These are phyloP conservation scores for Ganoderma meredithae DNA, from an alignment of 1,284 basidiomycete species.

Conservation along the genomic window DNA sequence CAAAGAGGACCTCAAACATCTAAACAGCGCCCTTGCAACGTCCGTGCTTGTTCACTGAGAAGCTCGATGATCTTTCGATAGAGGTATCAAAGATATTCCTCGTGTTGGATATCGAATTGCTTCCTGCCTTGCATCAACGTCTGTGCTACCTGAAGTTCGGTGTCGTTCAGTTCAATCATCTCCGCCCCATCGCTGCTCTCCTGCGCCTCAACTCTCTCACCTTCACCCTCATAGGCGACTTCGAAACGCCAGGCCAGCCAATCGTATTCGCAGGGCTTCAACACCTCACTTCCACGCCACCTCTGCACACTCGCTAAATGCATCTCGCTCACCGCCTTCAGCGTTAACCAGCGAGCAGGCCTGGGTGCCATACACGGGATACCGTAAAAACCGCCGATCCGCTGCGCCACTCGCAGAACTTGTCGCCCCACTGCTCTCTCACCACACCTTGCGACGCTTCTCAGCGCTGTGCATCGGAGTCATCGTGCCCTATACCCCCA, in stretches of 20 bases:
- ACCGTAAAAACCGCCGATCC: background rate
- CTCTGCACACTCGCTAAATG: background rate
- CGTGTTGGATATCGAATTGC: background rate
- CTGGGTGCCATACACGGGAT: background rate
- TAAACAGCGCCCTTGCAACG: background rate
- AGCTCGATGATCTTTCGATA: background rate
- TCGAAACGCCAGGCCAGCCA: background rate
- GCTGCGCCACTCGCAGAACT: background rate
- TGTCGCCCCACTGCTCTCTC: background rate
- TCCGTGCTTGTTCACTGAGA: background rate
- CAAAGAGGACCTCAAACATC: background rate
- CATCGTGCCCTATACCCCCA: background rate
- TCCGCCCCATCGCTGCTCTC: background rate
- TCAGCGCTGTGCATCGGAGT: background rate
- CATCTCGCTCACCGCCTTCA: background rate
- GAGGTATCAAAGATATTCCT: background rate
- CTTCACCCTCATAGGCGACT: background rate
- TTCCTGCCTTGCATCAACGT: background rate
- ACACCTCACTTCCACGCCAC: background rate
- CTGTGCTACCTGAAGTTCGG: background rate
- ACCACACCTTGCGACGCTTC: background rate
- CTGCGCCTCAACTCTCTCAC: background rate
- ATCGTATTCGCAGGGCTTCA: background rate
- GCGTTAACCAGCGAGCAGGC: background rate
- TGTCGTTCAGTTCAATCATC: background rate